Evolutionary conservation across 768 basidiomycete species (phyloP).

Genomic region (Candolleomyces aberdarensis): DNA sequence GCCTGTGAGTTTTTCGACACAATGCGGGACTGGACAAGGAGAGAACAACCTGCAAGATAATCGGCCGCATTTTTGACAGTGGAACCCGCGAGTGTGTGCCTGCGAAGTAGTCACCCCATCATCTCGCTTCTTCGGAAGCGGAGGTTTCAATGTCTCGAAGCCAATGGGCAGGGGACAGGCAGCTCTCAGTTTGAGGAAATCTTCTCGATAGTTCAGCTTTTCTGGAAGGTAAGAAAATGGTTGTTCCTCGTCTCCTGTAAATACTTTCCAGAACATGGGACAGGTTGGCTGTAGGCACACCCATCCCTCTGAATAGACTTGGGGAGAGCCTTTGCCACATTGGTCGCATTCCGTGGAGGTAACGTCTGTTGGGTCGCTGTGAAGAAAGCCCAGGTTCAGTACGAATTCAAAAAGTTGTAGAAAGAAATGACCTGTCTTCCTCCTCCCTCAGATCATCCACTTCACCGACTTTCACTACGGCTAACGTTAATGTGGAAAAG

Average conservation of each 20-base stretch:
- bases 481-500: background rate
- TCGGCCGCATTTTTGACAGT: slow-evolving; percentile 67
- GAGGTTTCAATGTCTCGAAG: slow-evolving; percentile 39
- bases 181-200: slow-evolving; percentile 42
- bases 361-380: background rate
- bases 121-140: slow-evolving; percentile 22
- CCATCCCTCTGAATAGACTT: slow-evolving; percentile 55
- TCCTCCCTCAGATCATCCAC: background rate
- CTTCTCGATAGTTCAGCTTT: slow-evolving; percentile 42
- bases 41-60: slow-evolving; percentile 64
- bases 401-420: background rate
- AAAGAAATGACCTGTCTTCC: background rate
- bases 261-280: slow-evolving; percentile 47
- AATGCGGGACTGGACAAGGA: background rate
- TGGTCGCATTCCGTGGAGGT: slow-evolving; percentile 28
- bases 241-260: background rate
- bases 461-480: background rate
- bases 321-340: slow-evolving; percentile 46
- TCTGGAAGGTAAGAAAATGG: slow-evolving; percentile 20
- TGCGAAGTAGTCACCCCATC: slow-evolving; percentile 48
- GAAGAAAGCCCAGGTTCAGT: no score
- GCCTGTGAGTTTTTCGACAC: background rate
- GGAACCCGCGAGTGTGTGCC: slow-evolving; percentile 62
- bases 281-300: slow-evolving; percentile 64
- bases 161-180: slow-evolving; percentile 27